Evolutionary conservation across 148 eudicot species (phyloP).

Genomic region (Cornus kousa): DNA sequence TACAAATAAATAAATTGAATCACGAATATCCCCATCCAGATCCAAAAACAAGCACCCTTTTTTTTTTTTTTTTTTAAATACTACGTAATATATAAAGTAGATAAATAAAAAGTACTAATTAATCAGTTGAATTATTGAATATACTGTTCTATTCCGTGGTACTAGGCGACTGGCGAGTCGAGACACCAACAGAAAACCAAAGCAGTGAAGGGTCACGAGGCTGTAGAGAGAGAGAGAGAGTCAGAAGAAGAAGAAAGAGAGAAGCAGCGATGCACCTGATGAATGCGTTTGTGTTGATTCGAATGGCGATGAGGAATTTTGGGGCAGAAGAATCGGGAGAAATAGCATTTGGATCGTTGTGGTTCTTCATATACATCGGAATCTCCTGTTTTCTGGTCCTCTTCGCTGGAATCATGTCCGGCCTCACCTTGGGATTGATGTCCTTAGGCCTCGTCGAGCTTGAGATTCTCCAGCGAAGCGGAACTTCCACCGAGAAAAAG

Average conservation of each 20-base stretch:
- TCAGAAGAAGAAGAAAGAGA: not conserved
- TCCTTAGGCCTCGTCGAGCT: conserved; percentile 87
- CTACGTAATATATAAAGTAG: too few relatives aligned
- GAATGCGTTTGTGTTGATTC: conserved; percentile 40
- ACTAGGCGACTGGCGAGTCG: too few relatives aligned
- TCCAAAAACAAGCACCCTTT: too few relatives aligned
- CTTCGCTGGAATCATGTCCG: conserved; percentile 94
- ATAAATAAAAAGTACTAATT: too few relatives aligned
- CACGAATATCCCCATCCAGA: not conserved
- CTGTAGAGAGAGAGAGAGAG: not conserved
- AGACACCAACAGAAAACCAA: too few relatives aligned
- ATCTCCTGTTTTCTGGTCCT: conserved; percentile 57
- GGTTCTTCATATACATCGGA: conserved; percentile 66
- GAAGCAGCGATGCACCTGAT: conserved; percentile 41
- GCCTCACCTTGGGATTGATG: conserved; percentile 88
- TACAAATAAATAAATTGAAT: too few relatives aligned
- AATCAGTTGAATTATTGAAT: not conserved
- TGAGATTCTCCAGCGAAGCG: conserved; percentile 89
- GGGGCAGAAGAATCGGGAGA: conserved; percentile 20
- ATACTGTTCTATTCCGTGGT: not conserved
- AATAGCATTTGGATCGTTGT: conserved; percentile 59
- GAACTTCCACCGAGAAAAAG: conserved; percentile 59
- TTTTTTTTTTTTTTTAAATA: too few relatives aligned
- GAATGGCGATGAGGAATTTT: conserved; percentile 30
- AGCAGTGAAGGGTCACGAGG: not conserved